phyloP scores from a whole-genome alignment of 345 rosid genomes.

The Murraya paniculata region DNA sequence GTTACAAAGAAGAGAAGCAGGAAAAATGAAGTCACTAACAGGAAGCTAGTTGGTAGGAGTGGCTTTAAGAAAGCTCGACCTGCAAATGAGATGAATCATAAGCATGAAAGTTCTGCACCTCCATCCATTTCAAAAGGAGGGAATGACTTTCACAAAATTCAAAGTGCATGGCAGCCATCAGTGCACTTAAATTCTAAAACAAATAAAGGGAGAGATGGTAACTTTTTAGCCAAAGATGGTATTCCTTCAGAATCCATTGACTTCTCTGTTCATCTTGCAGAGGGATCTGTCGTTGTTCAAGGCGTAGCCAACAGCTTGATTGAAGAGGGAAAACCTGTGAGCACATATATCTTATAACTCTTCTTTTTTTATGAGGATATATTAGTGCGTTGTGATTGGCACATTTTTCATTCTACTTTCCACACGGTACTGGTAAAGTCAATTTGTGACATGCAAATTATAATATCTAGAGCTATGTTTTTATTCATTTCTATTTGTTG shows the following conservation, averaged over 20 bases:
- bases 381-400: conserved; percentile 2
- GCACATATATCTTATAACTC: background rate
- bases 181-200: conserved; percentile 18
- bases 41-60: conserved; percentile 21
- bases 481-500: background rate
- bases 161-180: conserved; percentile 22
- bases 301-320: conserved; percentile 19
- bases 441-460: background rate
- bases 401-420: background rate
- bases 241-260: conserved; percentile 15
- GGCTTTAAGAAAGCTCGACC: conserved; percentile 41
- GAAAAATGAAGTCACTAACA: conserved; percentile 28
- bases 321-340: conserved; percentile 36
- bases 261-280: conserved; percentile 2
- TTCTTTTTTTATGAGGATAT: background rate
- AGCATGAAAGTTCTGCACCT: conserved; percentile 18
- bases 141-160: conserved; percentile 22
- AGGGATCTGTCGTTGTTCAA: conserved; percentile 14
- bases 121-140: conserved; percentile 21
- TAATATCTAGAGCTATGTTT: background rate
- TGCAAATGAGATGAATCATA: conserved; percentile 25
- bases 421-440: background rate
- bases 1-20: conserved; percentile 59
- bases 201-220: conserved; percentile 14
- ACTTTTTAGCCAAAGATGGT: conserved; percentile 22